These are phyloP conservation scores for Phytophthora idaei DNA, from an alignment of 352 stramenopile species.

Conservation along the genomic window DNA sequence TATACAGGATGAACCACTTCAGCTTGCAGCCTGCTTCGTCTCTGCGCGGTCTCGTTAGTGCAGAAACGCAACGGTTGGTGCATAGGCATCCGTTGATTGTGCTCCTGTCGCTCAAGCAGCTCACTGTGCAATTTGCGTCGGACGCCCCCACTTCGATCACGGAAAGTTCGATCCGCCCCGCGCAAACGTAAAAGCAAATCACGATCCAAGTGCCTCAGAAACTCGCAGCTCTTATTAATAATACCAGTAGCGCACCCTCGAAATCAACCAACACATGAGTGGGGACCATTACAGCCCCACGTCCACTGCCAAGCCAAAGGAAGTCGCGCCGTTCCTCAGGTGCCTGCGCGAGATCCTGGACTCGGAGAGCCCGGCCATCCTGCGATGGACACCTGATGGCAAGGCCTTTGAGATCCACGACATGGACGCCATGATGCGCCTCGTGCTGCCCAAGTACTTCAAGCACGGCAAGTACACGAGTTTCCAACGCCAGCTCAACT, in stretches of 20 bases:
- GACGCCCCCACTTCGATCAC: neutral
- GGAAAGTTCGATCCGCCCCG: neutral
- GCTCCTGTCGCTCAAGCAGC: neutral
- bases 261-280: neutral
- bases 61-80: neutral
- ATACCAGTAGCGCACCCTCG: neutral
- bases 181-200: neutral
- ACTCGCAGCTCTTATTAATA: neutral
- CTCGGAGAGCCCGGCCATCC: constrained; percentile 50
- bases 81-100: neutral
- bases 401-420: constrained; percentile 74
- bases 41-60: neutral
- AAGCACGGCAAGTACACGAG: constrained; percentile 95
- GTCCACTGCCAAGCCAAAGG: constrained; percentile 22
- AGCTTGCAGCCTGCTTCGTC: neutral
- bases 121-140: neutral
- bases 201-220: neutral
- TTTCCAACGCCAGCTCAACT: constrained; percentile 94
- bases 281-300: neutral
- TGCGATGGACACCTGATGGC: constrained; percentile 66
- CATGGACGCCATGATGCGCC: constrained; percentile 78
- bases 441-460: constrained; percentile 94
- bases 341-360: constrained; percentile 68
- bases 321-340: constrained; percentile 66
- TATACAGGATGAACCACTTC: too few relatives aligned